A percentile compares a stretch with the other conserved stretches of the same genome.
These are phyloP conservation scores for Hypoxylon subgilvum DNA, from an alignment of 495 filamentous ascomycete genomes.

Conservation along the genomic window DNA sequence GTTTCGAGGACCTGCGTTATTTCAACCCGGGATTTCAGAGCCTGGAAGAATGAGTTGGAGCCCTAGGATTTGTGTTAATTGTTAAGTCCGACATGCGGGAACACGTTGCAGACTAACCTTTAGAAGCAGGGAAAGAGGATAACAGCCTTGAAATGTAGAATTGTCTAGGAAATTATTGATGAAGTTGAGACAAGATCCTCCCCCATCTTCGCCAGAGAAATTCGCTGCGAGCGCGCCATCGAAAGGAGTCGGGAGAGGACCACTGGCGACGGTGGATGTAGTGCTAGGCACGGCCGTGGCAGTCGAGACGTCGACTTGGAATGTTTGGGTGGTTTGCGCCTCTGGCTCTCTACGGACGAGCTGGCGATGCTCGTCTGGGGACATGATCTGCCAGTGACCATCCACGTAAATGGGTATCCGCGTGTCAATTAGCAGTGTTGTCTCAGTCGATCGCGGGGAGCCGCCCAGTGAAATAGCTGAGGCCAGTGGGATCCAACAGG, in stretches of 20 bases:
- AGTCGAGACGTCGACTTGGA: constrained; percentile 46
- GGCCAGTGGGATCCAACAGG: constrained; percentile 43
- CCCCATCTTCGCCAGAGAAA: constrained; percentile 55
- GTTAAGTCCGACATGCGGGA: not conserved
- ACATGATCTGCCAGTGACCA: constrained; percentile 49
- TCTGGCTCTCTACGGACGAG: constrained; percentile 21
- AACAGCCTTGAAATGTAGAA: constrained; percentile 68
- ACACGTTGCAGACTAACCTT: constrained; percentile 52
- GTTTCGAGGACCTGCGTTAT: constrained; percentile 74
- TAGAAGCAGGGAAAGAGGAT: constrained; percentile 76
- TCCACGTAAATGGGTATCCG: constrained; percentile 40
- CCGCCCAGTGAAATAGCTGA: constrained; percentile 39
- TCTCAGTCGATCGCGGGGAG: constrained; percentile 40
- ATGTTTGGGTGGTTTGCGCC: constrained; percentile 47
- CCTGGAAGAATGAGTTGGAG: constrained; percentile 75
- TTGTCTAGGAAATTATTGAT: constrained; percentile 70
- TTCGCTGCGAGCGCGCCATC: constrained; percentile 73
- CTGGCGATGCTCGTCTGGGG: constrained; percentile 41
- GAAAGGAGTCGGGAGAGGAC: constrained; percentile 69
- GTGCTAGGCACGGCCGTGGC: constrained; percentile 36
- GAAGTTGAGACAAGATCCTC: constrained; percentile 66
- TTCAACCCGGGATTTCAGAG: constrained; percentile 64
- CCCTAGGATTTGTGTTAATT: constrained; percentile 50
- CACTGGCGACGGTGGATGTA: constrained; percentile 35
- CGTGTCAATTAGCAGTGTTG: constrained; percentile 46